Evolutionary conservation across 2,329 filamentous ascomycete genomes (phyloP), one percentile per base, ranked within the genome.

Genomic region (Epichloe baconii): DNA sequence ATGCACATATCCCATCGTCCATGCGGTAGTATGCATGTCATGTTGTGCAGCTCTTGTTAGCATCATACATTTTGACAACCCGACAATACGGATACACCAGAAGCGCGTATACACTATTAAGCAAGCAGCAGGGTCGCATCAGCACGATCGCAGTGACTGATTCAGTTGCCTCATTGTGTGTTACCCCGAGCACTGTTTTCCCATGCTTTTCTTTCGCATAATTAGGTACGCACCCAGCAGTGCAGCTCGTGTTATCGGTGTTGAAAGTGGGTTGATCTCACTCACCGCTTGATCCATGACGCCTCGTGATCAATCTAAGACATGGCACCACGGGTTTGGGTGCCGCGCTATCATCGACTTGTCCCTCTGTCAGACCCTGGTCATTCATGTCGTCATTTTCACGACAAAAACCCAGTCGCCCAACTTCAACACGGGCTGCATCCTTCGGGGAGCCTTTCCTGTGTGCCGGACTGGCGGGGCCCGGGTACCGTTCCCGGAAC

Each of bases 1-100:
- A 8, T 35, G 17, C 17, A 48, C 53, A 38, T 48, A 31, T 45
- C 41, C 46, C 41, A 50, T 40, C 23, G 26, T 26, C 45, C 53
- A 52, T 58, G 55, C 54, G 47, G 55, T 50, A 52, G 45, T 52
- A 58, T 57, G 56, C 53, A 57, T 55, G 54, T 51, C 56, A 55
- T 58, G 54, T 51, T 55, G 54, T 58, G 56, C 57, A 56, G 46
- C 36, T 10, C 34, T 14, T 23, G 12, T 43, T 4, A 41, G 40
- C 40, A 46, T 49, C 35, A 37, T 47, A 44, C 14, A 34, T 35
- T 48, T 44, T 45, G 21, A 21, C 38, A 53, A 52, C 47, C 53
- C 54, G 52, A 52, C 44, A 48, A 49, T 44, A 48, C 44, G 52
- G 55, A 54, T 46, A 43, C 49, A 50, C 54, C 54, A 49, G 34